Conservation (phyloP, 371 early-diverging fungal genomes). For the Capillidium rhysosporum region DNA sequence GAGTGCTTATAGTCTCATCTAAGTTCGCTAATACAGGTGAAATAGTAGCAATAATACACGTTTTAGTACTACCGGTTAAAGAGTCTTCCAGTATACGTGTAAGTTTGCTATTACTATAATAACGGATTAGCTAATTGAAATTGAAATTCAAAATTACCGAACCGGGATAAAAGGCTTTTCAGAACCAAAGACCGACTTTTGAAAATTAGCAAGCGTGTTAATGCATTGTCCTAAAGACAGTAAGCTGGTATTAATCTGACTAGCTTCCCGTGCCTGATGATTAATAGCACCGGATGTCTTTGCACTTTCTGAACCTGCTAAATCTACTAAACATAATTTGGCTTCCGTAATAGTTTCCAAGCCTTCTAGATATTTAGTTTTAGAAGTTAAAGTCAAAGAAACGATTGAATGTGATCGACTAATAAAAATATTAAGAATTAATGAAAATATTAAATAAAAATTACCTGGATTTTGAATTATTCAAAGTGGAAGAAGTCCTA, state of each 20-base stretch:
- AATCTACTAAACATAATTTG: constrained; percentile 88
- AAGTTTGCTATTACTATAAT: constrained; percentile 67
- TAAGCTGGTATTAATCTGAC: constrained; percentile 74
- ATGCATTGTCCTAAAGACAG: constrained; percentile 88
- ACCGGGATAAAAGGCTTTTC: constrained; percentile 62
- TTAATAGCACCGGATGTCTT: constrained; percentile 78
- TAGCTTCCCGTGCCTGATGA: constrained; percentile 74
- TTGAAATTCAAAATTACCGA: constrained; percentile 18
- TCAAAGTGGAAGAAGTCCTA: constrained; percentile 69
- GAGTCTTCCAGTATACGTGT: constrained; percentile 92
- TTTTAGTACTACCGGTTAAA: constrained; percentile 81
- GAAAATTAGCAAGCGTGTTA: constrained; percentile 51
- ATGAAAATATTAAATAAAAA: neutral
- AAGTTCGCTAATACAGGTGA: constrained; percentile 52
- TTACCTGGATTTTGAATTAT: constrained; percentile 75
- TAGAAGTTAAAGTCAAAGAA: constrained; percentile 67
- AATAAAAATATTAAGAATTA: neutral
- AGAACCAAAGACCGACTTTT: neutral
- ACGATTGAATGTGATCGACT: constrained; percentile 91
- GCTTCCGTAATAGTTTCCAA: constrained; percentile 73
- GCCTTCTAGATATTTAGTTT: constrained; percentile 51
- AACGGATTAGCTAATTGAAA: constrained; percentile 1
- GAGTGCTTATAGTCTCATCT: constrained; percentile 81
- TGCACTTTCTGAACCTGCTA: constrained; percentile 96
- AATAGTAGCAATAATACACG: constrained; percentile 89